These are phyloP conservation scores for Amylostereum areolatum DNA, from an alignment of 1,284 basidiomycete species.

Conservation along the genomic window DNA sequence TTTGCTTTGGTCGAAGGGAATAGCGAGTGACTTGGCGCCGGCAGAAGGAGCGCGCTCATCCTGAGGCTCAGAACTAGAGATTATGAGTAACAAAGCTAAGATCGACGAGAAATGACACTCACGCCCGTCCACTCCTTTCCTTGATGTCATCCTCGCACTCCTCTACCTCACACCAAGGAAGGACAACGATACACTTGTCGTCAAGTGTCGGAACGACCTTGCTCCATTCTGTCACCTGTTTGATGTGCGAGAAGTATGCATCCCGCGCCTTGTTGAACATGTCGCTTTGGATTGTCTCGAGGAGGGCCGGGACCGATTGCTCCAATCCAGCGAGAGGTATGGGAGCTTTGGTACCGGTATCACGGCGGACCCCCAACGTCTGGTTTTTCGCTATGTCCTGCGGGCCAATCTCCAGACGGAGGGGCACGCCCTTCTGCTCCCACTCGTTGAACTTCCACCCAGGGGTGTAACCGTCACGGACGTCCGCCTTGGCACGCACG, in stretches of 20 bases:
- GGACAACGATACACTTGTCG: slow-evolving; percentile 80
- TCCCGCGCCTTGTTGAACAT: slow-evolving; percentile 83
- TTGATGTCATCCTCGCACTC: slow-evolving; percentile 98
- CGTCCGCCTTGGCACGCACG: slow-evolving; percentile 85
- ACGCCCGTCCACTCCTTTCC: slow-evolving; percentile 84
- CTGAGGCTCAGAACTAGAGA: slow-evolving; percentile 68
- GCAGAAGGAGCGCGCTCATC: slow-evolving; percentile 97
- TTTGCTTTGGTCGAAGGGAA: slow-evolving; percentile 89
- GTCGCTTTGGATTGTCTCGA: slow-evolving; percentile 85
- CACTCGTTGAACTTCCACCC: slow-evolving; percentile 99
- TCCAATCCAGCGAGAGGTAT: slow-evolving; percentile 63
- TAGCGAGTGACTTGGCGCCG: slow-evolving; percentile 95
- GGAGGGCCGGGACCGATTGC: slow-evolving; percentile 53
- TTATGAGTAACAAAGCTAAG: slow-evolving; percentile 9
- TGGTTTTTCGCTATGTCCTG: slow-evolving; percentile 85
- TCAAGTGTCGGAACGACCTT: slow-evolving; percentile 90
- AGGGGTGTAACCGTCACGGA: slow-evolving; percentile 93
- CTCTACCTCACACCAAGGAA: slow-evolving; percentile 97
- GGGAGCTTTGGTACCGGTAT: slow-evolving; percentile 79
- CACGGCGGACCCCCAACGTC: slow-evolving; percentile 83
- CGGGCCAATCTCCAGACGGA: slow-evolving; percentile 96
- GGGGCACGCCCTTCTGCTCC: slow-evolving; percentile 97
- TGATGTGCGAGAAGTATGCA: slow-evolving; percentile 70
- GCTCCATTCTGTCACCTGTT: slow-evolving; percentile 81
- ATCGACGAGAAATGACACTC: slow-evolving; percentile 31